Evolutionary conservation across 805 yeast species (phyloP).

Genomic region (Jamesozyma piceae): DNA sequence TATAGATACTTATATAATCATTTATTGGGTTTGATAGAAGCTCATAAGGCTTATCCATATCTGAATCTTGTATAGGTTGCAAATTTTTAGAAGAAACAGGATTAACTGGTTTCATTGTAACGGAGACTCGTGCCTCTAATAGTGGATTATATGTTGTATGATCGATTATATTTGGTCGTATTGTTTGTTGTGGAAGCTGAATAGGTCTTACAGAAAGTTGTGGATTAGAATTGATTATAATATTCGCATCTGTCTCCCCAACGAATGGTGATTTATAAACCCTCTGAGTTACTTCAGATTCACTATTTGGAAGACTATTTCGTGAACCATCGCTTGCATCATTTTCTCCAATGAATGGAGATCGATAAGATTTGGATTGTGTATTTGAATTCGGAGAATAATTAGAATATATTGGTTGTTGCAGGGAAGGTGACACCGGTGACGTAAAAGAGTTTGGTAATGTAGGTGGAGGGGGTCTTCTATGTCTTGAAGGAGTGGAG

Average conservation of each 20-base stretch:
- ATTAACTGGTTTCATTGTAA: neutral
- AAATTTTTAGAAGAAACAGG: neutral
- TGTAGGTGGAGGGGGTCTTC: conserved; percentile 24
- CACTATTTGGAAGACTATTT: neutral
- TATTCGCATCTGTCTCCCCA: conserved; percentile 1
- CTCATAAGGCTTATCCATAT: neutral
- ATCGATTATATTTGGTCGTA: neutral
- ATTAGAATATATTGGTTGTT: neutral
- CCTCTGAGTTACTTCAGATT: neutral
- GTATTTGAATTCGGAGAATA: neutral
- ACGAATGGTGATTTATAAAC: conserved; percentile 9
- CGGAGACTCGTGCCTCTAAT: neutral
- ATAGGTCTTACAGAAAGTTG: neutral
- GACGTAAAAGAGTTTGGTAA: conserved; percentile 7
- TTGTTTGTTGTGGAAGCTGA: neutral
- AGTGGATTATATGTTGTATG: neutral
- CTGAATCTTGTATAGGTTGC: neutral
- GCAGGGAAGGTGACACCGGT: neutral
- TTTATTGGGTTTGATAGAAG: neutral
- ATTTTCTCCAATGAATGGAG: conserved; percentile 15
- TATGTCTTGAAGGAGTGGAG: conserved; percentile 1
- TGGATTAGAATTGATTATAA: neutral
- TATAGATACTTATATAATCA: conserved; percentile 7
- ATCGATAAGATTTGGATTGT: conserved; percentile 4
- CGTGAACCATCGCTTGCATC: neutral